Evolutionary conservation across 495 filamentous ascomycete species (phyloP).

Genomic region (Clavariopsis aquatica): DNA sequence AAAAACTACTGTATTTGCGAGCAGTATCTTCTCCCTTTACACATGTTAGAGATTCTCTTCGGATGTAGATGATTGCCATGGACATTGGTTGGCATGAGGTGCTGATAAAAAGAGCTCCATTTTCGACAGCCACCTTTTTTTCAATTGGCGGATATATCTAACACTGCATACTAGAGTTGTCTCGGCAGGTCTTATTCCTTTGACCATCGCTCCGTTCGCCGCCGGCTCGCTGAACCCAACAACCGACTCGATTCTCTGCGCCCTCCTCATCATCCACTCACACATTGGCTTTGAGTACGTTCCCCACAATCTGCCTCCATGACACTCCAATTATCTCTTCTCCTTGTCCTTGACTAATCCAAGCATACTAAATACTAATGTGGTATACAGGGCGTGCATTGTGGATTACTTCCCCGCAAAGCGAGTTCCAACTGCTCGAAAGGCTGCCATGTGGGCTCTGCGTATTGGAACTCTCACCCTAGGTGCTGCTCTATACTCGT

Average conservation of each 20-base stretch:
- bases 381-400: conserved; percentile 62
- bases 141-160: conserved; percentile 1
- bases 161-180: conserved; percentile 55
- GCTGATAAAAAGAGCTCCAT: too few species aligned
- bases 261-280: conserved; percentile 81
- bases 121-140: neutral
- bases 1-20: too few species aligned
- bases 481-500: conserved; percentile 90
- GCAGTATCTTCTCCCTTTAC: too few species aligned
- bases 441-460: conserved; percentile 70
- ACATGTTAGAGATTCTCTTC: too few species aligned
- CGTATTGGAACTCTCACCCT: conserved; percentile 76
- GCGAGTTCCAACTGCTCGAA: conserved; percentile 66
- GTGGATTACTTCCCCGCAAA: conserved; percentile 85
- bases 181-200: conserved; percentile 74
- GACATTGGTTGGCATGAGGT: too few species aligned
- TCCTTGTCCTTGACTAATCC: neutral
- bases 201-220: conserved; percentile 89
- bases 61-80: too few species aligned
- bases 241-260: conserved; percentile 82
- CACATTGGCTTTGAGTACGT: conserved; percentile 88
- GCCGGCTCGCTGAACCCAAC: conserved; percentile 86
- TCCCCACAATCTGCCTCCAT: conserved; percentile 14
- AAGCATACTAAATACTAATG: neutral
- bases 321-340: neutral